These are phyloP conservation scores for Penicillium atrosanguineum DNA, from an alignment of 495 filamentous ascomycete species.

Conservation along the genomic window DNA sequence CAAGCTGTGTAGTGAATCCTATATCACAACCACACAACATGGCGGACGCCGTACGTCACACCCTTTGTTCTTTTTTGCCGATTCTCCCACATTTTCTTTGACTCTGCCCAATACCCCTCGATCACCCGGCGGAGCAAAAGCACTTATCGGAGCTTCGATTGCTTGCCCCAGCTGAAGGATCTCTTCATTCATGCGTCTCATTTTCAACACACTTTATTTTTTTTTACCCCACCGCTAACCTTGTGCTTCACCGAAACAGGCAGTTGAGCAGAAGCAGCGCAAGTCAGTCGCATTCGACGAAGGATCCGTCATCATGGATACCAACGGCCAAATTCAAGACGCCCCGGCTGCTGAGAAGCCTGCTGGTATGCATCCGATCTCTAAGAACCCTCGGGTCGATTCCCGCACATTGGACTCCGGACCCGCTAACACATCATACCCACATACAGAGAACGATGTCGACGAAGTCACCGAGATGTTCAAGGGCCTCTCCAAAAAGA, in stretches of 20 bases:
- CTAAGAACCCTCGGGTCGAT: conserved; percentile 1
- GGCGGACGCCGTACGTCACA: conserved; percentile 55
- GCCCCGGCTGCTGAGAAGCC: conserved; percentile 61
- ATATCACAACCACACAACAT: conserved; percentile 25
- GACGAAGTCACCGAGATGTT: conserved; percentile 73
- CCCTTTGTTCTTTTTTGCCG: conserved; percentile 40
- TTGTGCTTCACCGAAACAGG: conserved; percentile 14
- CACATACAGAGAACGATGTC: conserved; percentile 57
- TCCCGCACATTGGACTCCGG: conserved; percentile 1
- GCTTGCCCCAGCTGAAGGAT: neutral
- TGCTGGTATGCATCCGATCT: conserved; percentile 28
- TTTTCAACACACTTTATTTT: conserved; percentile 6
- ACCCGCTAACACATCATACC: conserved; percentile 9
- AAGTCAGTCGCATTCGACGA: conserved; percentile 92
- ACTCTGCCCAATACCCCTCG: conserved; percentile 29
- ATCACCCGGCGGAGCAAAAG: conserved; percentile 15
- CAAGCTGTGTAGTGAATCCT: conserved; percentile 18
- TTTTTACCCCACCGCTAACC: conserved; percentile 16
- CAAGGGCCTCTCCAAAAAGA: conserved; percentile 86
- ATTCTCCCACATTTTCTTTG: conserved; percentile 47
- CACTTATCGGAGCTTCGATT: conserved; percentile 2
- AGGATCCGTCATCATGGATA: conserved; percentile 76
- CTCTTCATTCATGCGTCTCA: neutral
- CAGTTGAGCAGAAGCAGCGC: conserved; percentile 56
- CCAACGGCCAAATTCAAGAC: conserved; percentile 78